Evolutionary conservation across 352 stramenopile genomes (phyloP), one percentile per base, ranked within the genome.

Genomic region (Globisporangium splendens): DNA sequence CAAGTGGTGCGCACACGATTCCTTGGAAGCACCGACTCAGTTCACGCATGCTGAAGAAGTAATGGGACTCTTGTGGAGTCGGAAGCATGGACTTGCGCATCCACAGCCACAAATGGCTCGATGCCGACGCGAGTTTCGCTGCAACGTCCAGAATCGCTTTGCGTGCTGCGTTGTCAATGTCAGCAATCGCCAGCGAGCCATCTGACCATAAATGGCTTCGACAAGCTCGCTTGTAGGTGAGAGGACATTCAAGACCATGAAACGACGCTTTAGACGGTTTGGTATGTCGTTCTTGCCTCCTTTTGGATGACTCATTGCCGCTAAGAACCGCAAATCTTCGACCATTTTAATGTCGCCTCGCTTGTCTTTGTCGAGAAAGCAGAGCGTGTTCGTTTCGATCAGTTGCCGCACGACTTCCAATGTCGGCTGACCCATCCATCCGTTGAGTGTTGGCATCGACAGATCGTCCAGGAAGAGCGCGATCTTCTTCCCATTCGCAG

Each of bases 221-320:
- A 96, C 89, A 11, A 90, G 77, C n/a, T 92, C 75, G 1, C 67
- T 60, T 1, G 80, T 79, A 0, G 89, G 86, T 22, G 88, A 65
- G 20, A 93, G 62, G 17, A 97, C 58, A 56, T 96, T 95, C 17
- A 96, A 71, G 13, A 92, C 70, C 54, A 96, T 86, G 67, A 97
- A 97, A 55, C 96, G 89, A 1, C 89, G 73, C 59, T 96, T 97
- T 18, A 97, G 73, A 1, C 91, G 74, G 63, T 92, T 93, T 24
- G 91, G 89, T 21, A 96, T 87, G 58, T 97, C 88, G 56, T 96
- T 90, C 48, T 81, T 89, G 1, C 80, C 84, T 1, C 72, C 74
- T 17, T 63, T 72, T 0, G 80, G 76, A 8, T 89, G 77, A 0
- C 63, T 63, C 82, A 91, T 91, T 2, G 79, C 77, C 3, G 75